Evolutionary conservation across 768 basidiomycete species (phyloP).

Genomic region (Chiua virens): DNA sequence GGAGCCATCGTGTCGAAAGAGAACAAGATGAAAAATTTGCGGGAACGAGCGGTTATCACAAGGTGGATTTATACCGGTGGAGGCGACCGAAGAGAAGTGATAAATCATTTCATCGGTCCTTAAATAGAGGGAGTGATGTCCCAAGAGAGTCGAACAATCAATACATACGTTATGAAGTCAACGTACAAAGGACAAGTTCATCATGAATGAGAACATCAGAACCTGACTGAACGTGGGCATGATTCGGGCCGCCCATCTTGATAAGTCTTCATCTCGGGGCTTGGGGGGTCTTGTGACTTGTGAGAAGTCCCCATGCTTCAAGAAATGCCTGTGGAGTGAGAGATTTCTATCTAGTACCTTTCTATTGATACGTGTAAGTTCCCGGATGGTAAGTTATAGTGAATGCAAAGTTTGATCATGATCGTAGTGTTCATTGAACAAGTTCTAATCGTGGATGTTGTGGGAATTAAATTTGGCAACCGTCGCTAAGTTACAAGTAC

Average conservation of each 20-base stretch:
- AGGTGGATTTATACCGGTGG: conserved; percentile 17
- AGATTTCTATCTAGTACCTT: background rate
- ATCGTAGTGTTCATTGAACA: too few relatives aligned
- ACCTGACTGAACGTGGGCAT: conserved; percentile 5
- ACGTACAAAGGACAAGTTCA: background rate
- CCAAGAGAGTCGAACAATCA: background rate
- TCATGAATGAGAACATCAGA: conserved; percentile 14
- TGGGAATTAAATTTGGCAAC: too few relatives aligned
- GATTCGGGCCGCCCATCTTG: conserved; percentile 2
- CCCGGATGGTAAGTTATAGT: too few relatives aligned
- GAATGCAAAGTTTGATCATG: too few relatives aligned
- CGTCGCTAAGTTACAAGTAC: too few relatives aligned
- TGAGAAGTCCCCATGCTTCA: background rate
- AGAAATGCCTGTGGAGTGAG: background rate
- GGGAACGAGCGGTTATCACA: background rate
- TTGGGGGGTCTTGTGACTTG: conserved; percentile 2
- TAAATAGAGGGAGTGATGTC: conserved; percentile 1
- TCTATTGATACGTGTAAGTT: too few relatives aligned
- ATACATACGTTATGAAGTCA: conserved; percentile 16
- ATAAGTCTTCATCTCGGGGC: conserved; percentile 16
- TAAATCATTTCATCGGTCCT: conserved; percentile 3
- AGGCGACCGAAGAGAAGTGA: conserved; percentile 8
- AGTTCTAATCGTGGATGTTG: too few relatives aligned
- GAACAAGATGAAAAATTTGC: background rate
- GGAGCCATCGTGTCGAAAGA: conserved; percentile 14